These are phyloP conservation scores for Colletotrichum trifolii DNA, from an alignment of 2,329 filamentous ascomycete species.

Conservation along the genomic window DNA sequence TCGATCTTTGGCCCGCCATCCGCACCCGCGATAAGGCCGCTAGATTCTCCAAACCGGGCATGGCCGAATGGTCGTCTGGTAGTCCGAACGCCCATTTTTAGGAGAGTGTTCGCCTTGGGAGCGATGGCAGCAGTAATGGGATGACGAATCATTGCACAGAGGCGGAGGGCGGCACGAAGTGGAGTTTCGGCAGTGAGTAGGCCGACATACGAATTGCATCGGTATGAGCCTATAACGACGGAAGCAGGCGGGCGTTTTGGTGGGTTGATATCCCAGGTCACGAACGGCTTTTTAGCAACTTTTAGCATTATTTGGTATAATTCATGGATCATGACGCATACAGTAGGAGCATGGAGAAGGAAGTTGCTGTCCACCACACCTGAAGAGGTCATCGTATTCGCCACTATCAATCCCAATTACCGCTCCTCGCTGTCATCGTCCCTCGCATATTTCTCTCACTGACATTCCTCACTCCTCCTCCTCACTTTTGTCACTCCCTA, in stretches of 20 bases:
- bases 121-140: not conserved
- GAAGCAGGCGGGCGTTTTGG: conserved; percentile 26
- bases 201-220: not conserved
- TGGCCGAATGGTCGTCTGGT: conserved; percentile 15
- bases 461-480: too few relatives aligned
- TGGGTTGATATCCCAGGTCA: conserved; percentile 2
- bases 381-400: too few relatives aligned
- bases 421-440: too few relatives aligned
- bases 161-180: too few relatives aligned
- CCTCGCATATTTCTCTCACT: too few relatives aligned
- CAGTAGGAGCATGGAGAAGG: too few relatives aligned
- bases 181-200: not conserved
- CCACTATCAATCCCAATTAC: too few relatives aligned
- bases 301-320: too few relatives aligned
- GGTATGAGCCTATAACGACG: not conserved
- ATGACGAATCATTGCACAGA: not conserved
- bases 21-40: conserved; percentile 60
- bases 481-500: too few relatives aligned
- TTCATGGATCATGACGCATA: too few relatives aligned
- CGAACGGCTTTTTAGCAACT: not conserved
- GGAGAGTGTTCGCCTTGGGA: not conserved
- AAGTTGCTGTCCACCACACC: too few relatives aligned
- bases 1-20: conserved; percentile 86
- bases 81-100: conserved; percentile 11
- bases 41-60: conserved; percentile 31